Evolutionary conservation across 352 stramenopile genomes (phyloP).

Genomic region (Phytophthora pistaciae): DNA sequence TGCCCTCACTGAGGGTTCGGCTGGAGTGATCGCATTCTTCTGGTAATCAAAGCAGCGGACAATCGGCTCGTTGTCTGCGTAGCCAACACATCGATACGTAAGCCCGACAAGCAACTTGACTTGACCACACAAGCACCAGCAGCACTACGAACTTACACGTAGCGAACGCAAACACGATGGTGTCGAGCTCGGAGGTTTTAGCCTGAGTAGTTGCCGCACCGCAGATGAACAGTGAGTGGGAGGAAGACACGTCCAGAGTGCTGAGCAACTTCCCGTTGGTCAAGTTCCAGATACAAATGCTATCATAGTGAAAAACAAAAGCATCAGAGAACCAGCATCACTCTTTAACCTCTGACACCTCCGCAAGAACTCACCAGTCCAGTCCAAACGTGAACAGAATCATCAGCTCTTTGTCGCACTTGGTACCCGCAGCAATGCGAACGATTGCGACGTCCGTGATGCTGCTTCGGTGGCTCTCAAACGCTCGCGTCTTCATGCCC

Average conservation of each 20-base stretch:
- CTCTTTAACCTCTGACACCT: not conserved
- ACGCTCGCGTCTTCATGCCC: slow-evolving; percentile 64
- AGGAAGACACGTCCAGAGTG: slow-evolving; percentile 34
- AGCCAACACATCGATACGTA: not conserved
- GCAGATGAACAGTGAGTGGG: slow-evolving; percentile 38
- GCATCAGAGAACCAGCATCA: not conserved
- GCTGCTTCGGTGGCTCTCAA: slow-evolving; percentile 39
- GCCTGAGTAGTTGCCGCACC: slow-evolving; percentile 26
- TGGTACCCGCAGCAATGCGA: slow-evolving; percentile 1
- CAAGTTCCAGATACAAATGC: slow-evolving; percentile 61
- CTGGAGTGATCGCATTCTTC: slow-evolving; percentile 10
- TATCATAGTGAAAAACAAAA: slow-evolving; percentile 12
- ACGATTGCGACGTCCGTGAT: slow-evolving; percentile 38
- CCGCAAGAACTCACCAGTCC: slow-evolving; percentile 40
- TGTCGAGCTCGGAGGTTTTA: not conserved
- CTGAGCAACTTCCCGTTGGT: slow-evolving; percentile 35
- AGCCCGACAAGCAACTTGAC: not conserved
- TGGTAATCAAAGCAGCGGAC: slow-evolving; percentile 24
- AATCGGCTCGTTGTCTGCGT: slow-evolving; percentile 32
- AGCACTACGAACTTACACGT: slow-evolving; percentile 42
- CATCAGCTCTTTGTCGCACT: slow-evolving; percentile 3
- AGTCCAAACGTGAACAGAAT: slow-evolving; percentile 60
- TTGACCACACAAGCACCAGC: not conserved
- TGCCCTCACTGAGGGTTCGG: not conserved
- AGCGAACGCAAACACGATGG: slow-evolving; percentile 45